Evolutionary conservation across 805 yeast genomes (phyloP), one percentile per base, ranked within the genome.

Genomic region (Starmerella vaccinii): DNA sequence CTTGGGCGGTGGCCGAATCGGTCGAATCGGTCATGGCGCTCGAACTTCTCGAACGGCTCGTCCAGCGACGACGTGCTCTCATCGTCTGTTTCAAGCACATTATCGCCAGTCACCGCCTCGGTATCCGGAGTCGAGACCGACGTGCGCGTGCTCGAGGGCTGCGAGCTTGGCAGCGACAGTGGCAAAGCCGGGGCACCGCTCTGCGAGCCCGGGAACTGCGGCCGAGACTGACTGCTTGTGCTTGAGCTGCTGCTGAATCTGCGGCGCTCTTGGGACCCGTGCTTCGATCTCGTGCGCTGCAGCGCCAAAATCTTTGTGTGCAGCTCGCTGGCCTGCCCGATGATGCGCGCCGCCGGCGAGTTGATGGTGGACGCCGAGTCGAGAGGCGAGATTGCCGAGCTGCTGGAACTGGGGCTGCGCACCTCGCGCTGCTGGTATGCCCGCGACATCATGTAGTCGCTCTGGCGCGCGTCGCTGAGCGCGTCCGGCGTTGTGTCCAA

Each of bases 281-380:
- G 68, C 45, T 69, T 68, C 52, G 78, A 80, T 58, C 96, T 76
- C 61, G 82, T 80, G 56, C 85, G 87, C 65, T 88, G 96, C 60
- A 89, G 84, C 0, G 95, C 95, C 64, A 84, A 69, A 33, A 89
- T 74, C 56, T 92, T 73, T 1, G 95, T 96, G 65, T 88, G 96
- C 37, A 87, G 76, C 55, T 84, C 90, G 10, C 92, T 81, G 59
- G 69, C 61, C 35, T 63, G 52, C 16, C 57, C 60, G 8, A 26
- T 35, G 15, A 45, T 32, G 19, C 39, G 27, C 5, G 47, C 30
- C 7, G 45, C 29, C 24, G 51, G 51, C 43, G 52, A 37, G 30
- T 18, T 18, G 6, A 37, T n/a, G 10, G 39, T 21, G 19, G 49
- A 22, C 29, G 47, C 39, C n/a, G 49, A 33, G 26, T 46, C 43